Evolutionary conservation across 805 yeast genomes (phyloP), one percentile per base, ranked within the genome.

Genomic region (Nakazawaea ishiwadae): DNA sequence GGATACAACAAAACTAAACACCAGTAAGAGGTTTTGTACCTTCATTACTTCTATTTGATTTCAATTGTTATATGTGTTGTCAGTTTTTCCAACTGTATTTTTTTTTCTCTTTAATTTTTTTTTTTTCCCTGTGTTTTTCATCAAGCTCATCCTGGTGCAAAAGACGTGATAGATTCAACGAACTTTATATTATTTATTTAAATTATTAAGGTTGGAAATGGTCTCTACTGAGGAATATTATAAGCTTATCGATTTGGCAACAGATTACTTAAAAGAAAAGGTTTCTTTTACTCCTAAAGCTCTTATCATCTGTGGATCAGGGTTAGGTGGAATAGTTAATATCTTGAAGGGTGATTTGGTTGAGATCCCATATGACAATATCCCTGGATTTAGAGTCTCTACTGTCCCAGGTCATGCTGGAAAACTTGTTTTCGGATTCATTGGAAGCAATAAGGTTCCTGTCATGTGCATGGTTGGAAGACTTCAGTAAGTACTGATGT

Each of bases 381-480:
- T 91, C 37, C 97, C 97, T 0, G 86, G 91, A 0, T 90, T 91
- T 61, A 75, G 74, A 54, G 53, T 63, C 1, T 83, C 96, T 1
- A 90, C 97, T 0, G 97, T 91, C 1, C 78, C 80, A 9, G 99
- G 99, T 0, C 99, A 91, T 57, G 80, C 77, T 6, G 98, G 98
- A 0, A 74, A 79, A 49, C 69, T 91, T 15, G 67, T 89, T 4
- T 82, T 88, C 60, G 98, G 98, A 1, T 60, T 60, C 12, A 79
- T 91, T 45, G 90, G 91, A 4, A 49, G 49, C 44, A 78, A 79
- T 31, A 69, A 69, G 29, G 84, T 83, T 1, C 91, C 95, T 0
- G 95, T 90, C 0, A 77, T 90, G 56, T 80, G 96, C 51, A 89
- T 91, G 96, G 89, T 86, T 47, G 99, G 99, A 5, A 71, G 99